Conservation (phyloP, 495 filamentous ascomycete genomes). For the Penicillium dipodomyicola region DNA sequence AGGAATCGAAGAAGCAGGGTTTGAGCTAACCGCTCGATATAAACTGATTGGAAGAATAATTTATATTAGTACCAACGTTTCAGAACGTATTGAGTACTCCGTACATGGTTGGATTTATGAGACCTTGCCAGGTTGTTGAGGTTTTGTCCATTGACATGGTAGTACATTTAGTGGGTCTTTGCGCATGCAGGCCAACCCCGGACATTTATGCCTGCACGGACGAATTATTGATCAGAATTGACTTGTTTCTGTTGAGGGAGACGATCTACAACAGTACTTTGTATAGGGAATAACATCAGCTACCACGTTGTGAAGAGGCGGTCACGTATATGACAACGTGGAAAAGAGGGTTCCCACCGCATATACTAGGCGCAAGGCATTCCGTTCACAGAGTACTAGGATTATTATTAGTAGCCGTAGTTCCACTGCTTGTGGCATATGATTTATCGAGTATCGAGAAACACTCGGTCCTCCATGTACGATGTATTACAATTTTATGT, state of each 20-base stretch:
- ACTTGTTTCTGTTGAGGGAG: not conserved
- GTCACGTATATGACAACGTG: constrained; percentile 3
- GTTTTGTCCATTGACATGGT: constrained; percentile 5
- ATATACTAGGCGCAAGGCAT: not conserved
- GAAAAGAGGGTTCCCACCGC: not conserved
- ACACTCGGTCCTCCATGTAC: not conserved
- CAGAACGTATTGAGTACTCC: not conserved
- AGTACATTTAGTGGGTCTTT: constrained; percentile 19
- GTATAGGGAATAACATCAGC: not conserved
- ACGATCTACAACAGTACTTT: not conserved
- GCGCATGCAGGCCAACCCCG: constrained; percentile 14
- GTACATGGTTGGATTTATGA: not conserved
- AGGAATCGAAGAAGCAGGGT: not conserved
- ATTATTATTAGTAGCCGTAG: constrained; percentile 1
- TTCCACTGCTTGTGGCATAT: constrained; percentile 7
- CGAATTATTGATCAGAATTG: constrained; percentile 1
- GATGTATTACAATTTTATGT: constrained; percentile 3
- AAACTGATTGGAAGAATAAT: not conserved
- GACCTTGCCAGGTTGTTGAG: constrained; percentile 1
- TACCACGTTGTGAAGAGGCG: not conserved
- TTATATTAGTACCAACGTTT: not conserved
- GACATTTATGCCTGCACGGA: constrained; percentile 22
- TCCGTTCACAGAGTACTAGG: not conserved
- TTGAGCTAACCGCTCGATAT: not conserved
- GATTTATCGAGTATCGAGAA: constrained; percentile 6